Evolutionary conservation across 345 rosid genomes (phyloP).

Genomic region (Populus simonii): DNA sequence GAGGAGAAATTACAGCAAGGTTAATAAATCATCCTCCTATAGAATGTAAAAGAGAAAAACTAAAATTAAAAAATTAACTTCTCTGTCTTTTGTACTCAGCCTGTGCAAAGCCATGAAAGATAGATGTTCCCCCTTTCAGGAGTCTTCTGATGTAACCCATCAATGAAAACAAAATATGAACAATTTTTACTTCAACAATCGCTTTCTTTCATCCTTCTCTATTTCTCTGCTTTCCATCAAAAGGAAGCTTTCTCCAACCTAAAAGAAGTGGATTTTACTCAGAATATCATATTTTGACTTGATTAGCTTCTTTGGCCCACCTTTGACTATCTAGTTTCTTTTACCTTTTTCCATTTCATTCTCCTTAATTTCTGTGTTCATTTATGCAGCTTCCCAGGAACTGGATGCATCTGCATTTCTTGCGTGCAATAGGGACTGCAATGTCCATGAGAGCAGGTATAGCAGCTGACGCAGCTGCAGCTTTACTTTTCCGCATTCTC

Average conservation of each 20-base stretch:
- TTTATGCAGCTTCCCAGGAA: slow-evolving; percentile 84
- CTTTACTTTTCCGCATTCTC: slow-evolving; percentile 86
- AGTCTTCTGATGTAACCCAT: background rate
- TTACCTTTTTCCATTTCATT: slow-evolving; percentile 6
- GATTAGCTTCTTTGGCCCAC: background rate
- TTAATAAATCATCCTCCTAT: background rate
- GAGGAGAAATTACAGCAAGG: background rate
- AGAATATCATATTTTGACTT: background rate
- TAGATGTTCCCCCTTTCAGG: background rate
- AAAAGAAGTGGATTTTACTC: background rate
- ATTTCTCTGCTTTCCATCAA: background rate
- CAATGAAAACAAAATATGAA: background rate
- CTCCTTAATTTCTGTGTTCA: slow-evolving; percentile 17
- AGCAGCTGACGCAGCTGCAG: slow-evolving; percentile 99
- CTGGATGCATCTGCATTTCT: slow-evolving; percentile 99
- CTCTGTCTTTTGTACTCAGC: background rate
- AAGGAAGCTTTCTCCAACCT: background rate
- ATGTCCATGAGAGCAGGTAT: slow-evolving; percentile 99
- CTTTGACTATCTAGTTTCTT: background rate
- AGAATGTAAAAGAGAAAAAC: background rate
- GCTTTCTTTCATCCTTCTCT: background rate
- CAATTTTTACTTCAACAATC: background rate
- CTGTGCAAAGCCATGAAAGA: background rate
- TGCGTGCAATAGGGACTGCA: slow-evolving; percentile 96
- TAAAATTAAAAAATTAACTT: background rate